Percentiles rank a stretch among this genome's conserved stretches.
These are phyloP conservation scores for Phytophthora rubi DNA, from an alignment of 352 stramenopile genomes.

Conservation along the genomic window DNA sequence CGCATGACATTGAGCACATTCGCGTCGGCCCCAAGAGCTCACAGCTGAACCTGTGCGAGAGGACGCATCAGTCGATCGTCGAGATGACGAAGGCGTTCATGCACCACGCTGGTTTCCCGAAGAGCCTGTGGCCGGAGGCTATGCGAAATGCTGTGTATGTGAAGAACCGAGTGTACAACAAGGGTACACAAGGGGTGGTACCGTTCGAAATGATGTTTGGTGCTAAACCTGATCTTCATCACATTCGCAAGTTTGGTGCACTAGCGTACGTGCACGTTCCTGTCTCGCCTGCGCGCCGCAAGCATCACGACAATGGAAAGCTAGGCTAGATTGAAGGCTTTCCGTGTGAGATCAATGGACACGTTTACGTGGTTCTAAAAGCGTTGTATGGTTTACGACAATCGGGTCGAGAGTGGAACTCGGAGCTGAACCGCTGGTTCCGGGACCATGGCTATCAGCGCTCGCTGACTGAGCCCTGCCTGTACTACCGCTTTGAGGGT, in stretches of 20 bases:
- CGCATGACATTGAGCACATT: neutral
- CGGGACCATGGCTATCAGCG: neutral
- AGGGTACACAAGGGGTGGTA: neutral
- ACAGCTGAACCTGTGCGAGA: neutral
- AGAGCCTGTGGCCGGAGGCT: neutral
- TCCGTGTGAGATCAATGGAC: constrained; percentile 2
- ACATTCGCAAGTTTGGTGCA: neutral
- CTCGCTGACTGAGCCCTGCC: neutral
- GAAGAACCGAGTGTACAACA: constrained; percentile 1
- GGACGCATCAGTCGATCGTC: constrained; percentile 1
- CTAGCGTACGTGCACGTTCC: neutral
- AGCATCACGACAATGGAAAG: neutral
- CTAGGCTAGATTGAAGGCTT: neutral
- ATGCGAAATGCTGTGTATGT: neutral
- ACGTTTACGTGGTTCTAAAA: constrained; percentile 1
- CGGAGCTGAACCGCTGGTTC: neutral
- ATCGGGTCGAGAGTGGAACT: neutral
- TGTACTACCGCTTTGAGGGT: constrained; percentile 1
- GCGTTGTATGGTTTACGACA: neutral
- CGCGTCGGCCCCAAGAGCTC: neutral
- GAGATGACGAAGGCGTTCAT: neutral
- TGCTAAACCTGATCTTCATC: neutral
- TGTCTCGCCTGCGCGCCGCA: neutral
- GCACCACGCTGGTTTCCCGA: neutral
- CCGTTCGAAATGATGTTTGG: neutral